Evolutionary conservation across 192 early-diverging fungal species (phyloP), one percentile per base, ranked within the genome.

Genomic region (Backusella morwellensis): DNA sequence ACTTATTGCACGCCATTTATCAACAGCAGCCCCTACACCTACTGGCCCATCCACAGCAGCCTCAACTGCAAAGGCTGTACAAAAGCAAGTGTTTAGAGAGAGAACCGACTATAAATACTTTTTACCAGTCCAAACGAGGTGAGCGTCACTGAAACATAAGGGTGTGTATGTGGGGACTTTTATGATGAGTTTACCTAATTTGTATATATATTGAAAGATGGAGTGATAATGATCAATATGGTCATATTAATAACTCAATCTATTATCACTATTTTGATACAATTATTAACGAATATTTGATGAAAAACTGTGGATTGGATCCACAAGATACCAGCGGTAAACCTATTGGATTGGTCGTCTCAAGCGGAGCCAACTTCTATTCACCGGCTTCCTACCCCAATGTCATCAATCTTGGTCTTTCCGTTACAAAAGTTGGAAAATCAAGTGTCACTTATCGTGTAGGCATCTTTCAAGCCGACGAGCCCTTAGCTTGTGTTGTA

Each of bases 171-270:
- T 44, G 42, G 14, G 56, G 54, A 7, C 9, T 11, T 63, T 29
- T 63, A 29, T 21, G 56, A 63, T 63, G 21, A 26, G 29, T 63
- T 63, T 35, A 68, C 17, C 14, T 34, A 68, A 34, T 35, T 36
- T n/a, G 6, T 50, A 50, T 72, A 19, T 47, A 50, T 1, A 44
- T 40, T 71, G 3, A 50, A 41, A 77, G 76, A 47, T 90, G 89
- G 89, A 81, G 82, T 35, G 89, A 90, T 63, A 90, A 89, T 44
- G 89, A 90, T 68, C 85, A 87, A 35, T 90, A 90, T 72, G 86
- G 87, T 17, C 89, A 90, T 75, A 76, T 90, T 44, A 90, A 90
- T 78, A 90, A 90, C 56, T 85, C 85, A 7, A 82, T 85, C 35
- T 90, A 88, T 35, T 89, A 90, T 72, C 72, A 79, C 38, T 86